Evolutionary conservation across 768 basidiomycete species (phyloP).

Genomic region (Amanita pseudoporphyria): DNA sequence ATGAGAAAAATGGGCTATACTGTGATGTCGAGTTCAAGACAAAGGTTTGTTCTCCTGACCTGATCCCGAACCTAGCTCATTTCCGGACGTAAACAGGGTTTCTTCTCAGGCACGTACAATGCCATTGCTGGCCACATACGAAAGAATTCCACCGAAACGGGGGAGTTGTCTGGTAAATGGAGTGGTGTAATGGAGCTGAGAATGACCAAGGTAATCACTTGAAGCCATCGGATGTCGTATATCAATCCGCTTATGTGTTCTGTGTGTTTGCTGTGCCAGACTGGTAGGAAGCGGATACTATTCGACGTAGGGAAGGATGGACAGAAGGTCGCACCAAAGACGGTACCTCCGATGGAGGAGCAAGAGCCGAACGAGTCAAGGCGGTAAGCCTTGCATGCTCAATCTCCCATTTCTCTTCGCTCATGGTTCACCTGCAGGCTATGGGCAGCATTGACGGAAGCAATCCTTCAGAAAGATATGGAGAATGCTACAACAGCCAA

Average conservation of each 20-base stretch:
- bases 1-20: slow-evolving; percentile 60
- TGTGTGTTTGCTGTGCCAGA: slow-evolving; percentile 34
- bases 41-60: slow-evolving; percentile 46
- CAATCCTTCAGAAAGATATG: slow-evolving; percentile 86
- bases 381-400: slow-evolving; percentile 35
- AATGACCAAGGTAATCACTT: slow-evolving; percentile 43
- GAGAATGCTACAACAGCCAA: slow-evolving; percentile 90
- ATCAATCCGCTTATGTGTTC: neutral
- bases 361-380: slow-evolving; percentile 91
- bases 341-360: slow-evolving; percentile 74
- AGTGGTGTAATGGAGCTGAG: slow-evolving; percentile 84
- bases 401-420: neutral
- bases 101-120: slow-evolving; percentile 97
- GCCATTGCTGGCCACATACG: slow-evolving; percentile 76
- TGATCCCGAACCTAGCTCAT: neutral
- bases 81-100: slow-evolving; percentile 40
- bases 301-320: slow-evolving; percentile 82
- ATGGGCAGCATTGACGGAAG: slow-evolving; percentile 78
- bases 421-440: slow-evolving; percentile 32
- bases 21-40: slow-evolving; percentile 97
- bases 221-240: neutral
- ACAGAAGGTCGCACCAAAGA: slow-evolving; percentile 66
- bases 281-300: slow-evolving; percentile 59
- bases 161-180: slow-evolving; percentile 89
- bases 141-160: slow-evolving; percentile 52